Percentiles rank a stretch among this genome's conserved stretches.
Conservation (phyloP, 441 rosid species). For the Isatis lusitanica region DNA sequence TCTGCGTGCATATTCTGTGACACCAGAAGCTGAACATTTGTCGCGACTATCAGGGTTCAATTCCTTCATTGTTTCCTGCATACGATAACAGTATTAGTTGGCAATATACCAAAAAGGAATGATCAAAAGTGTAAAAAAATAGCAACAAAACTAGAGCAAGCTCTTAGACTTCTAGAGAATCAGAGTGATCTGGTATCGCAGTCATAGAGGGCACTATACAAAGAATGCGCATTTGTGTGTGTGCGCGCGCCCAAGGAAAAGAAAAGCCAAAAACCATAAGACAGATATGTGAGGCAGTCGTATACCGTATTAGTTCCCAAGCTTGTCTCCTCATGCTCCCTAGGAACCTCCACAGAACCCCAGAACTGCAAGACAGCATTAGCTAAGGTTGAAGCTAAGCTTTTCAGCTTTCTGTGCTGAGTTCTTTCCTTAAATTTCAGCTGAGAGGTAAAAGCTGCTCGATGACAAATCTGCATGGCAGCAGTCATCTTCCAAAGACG, state of each 20-base stretch:
- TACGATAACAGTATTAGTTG: slow-evolving; percentile 20
- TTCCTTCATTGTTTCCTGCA: slow-evolving; percentile 52
- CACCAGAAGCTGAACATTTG: slow-evolving; percentile 37
- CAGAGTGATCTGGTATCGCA: background rate
- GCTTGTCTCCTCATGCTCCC: slow-evolving; percentile 37
- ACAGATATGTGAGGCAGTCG: slow-evolving; percentile 7
- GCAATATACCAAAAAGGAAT: background rate
- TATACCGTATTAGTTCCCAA: slow-evolving; percentile 41
- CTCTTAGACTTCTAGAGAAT: background rate
- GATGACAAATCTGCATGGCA: slow-evolving; percentile 80
- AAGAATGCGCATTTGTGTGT: background rate
- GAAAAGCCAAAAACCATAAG: background rate
- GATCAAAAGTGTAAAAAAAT: background rate
- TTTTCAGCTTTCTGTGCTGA: slow-evolving; percentile 56
- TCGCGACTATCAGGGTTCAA: slow-evolving; percentile 40
- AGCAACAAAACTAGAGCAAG: background rate
- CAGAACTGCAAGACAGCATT: slow-evolving; percentile 88
- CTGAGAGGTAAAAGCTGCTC: slow-evolving; percentile 55
- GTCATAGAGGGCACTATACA: background rate
- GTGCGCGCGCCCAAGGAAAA: background rate
- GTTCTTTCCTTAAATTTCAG: slow-evolving; percentile 55
- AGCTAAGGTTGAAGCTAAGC: slow-evolving; percentile 61
- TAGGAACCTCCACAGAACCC: slow-evolving; percentile 61
- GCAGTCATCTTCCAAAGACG: slow-evolving; percentile 97
- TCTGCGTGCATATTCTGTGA: slow-evolving; percentile 72